Evolutionary conservation across 106 monocot genomes (phyloP).

Genomic region (Agapanthus africanus): DNA sequence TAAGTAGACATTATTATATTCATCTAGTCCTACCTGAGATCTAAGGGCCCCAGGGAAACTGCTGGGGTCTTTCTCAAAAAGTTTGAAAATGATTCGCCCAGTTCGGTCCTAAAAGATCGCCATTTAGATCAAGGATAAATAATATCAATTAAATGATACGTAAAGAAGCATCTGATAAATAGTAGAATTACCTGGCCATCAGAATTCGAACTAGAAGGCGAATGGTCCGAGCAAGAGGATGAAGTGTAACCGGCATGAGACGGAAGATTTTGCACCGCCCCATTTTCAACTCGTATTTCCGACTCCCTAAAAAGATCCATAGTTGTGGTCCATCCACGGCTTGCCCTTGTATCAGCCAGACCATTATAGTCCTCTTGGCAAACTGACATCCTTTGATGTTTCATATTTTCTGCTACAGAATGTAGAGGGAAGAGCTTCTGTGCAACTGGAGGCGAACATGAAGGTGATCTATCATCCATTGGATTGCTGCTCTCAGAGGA

Average conservation of each 20-base stretch:
- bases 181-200: constrained; percentile 60
- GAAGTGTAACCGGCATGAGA: constrained; percentile 26
- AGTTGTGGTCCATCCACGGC: constrained; percentile 22
- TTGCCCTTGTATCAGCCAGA: constrained; percentile 36
- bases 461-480: constrained; percentile 79
- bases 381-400: constrained; percentile 16
- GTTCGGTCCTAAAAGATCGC: constrained; percentile 59
- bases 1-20: not conserved
- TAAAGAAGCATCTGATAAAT: not conserved
- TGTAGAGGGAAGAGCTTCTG: constrained; percentile 11
- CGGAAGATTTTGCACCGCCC: constrained; percentile 1
- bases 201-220: constrained; percentile 83
- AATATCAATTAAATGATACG: not conserved
- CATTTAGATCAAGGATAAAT: not conserved
- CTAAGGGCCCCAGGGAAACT: constrained; percentile 62
- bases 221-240: constrained; percentile 77
- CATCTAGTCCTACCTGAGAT: constrained; percentile 35
- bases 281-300: not conserved
- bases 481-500: constrained; percentile 92
- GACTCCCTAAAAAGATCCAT: constrained; percentile 18
- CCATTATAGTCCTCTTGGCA: constrained; percentile 30
- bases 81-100: constrained; percentile 77
- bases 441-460: constrained; percentile 70
- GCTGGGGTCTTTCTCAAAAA: constrained; percentile 88
- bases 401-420: constrained; percentile 11